Base-by-base conservation (phyloP, 2,329 filamentous ascomycete genomes). In the Juglanconis juglandina region DNA sequence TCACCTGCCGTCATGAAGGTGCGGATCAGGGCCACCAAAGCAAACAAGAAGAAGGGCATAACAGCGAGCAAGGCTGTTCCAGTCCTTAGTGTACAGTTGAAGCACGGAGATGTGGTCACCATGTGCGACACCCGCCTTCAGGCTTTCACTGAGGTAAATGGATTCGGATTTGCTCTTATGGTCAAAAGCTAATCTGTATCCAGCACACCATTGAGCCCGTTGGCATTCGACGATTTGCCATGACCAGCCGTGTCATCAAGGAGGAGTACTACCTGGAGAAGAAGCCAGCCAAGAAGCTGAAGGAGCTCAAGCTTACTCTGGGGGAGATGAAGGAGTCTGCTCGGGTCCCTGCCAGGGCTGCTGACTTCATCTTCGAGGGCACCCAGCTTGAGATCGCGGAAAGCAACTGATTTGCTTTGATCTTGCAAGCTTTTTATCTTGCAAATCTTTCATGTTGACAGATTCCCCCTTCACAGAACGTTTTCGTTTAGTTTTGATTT, bases 91-190 rank as follows among this genome's bases (percentile, higher is more conserved):
- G 66, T 83, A 0, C 65, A 68, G 1, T 72, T 90, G 3, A 75
- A 78, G 7, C 87, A 90, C 68, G 87, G 87, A 0, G 87, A 89
- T 67, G 80, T 89, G 10, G 78, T 86, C 2, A 73, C 88, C 17
- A 89, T 89, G 86, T 63, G 61, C 10, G 61, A 60, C 14, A 73
- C 73, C 0, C 72, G 75, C 0, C 82, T 90, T 11, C 87, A 90
- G 65, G 75, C 78, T 64, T 75, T 79, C 24, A 86, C 86, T 58
- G 84, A 88, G 64, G 80, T 79, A 65, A 64, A 17, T n/a, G 30
- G 8, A 42, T 13, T 35, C n/a, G 5, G 32, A 24, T 24, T 30
- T 24, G 3, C 11, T 30, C 24, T 4, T 3, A 3, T 3, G 5
- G 32, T 33, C 11, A 10, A 3, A 7, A 46, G 14, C 52, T 30